Evolutionary conservation across 192 early-diverging fungal genomes (phyloP).

Genomic region (Chytriomyces sp.): DNA sequence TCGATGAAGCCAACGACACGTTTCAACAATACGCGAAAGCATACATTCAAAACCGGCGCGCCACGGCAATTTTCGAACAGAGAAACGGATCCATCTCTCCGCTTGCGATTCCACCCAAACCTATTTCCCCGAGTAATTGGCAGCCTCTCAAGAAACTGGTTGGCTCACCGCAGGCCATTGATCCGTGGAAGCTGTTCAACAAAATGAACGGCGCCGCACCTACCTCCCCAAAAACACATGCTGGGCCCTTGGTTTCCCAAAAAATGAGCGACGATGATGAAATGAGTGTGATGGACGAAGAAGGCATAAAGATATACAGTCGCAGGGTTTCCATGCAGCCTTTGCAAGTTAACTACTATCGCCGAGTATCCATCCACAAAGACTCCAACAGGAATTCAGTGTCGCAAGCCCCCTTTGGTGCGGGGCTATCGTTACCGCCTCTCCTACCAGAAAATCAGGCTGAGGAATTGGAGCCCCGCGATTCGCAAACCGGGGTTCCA

Average conservation of each 20-base stretch:
- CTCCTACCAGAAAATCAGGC: not conserved
- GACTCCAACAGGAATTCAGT: not conserved
- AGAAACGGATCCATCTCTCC: not conserved
- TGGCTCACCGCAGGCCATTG: too few species aligned
- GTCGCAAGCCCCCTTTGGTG: not conserved
- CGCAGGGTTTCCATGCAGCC: slow-evolving; percentile 24
- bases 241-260: too few species aligned
- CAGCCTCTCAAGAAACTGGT: too few species aligned
- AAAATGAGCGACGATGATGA: slow-evolving; percentile 9
- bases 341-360: slow-evolving; percentile 20
- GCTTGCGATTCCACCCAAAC: not conserved
- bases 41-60: not conserved
- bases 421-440: not conserved
- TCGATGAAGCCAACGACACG: not conserved
- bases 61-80: not conserved
- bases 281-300: slow-evolving; percentile 2
- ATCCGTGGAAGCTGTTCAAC: too few species aligned
- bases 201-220: too few species aligned
- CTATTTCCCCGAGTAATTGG: not conserved
- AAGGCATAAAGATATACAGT: slow-evolving; percentile 14
- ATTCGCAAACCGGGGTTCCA: not conserved
- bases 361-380: slow-evolving; percentile 7
- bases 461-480: too few species aligned
- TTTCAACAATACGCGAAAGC: not conserved
- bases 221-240: too few species aligned